Base-by-base conservation (phyloP, 768 basidiomycete species). In the Psilocybe sp. region DNA sequence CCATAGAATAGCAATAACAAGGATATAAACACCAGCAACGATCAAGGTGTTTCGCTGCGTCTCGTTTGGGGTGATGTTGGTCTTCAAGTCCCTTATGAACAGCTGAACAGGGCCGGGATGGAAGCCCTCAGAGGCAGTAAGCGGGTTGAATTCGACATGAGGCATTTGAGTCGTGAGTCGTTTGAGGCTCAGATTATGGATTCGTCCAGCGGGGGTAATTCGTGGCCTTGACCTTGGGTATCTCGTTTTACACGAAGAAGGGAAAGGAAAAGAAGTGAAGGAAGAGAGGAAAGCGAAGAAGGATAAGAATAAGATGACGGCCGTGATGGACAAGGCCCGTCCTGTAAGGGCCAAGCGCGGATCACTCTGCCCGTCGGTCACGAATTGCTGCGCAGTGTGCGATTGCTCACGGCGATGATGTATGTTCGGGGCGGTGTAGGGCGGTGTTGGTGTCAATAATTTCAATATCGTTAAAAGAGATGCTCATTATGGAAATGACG, bases 1-100 rank as follows among this genome's bases (percentile, higher is more conserved):
- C 90, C 91, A 93, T 54, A 93, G 68, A 46, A 93, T 82, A n/a
- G 73, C 86, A 64, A 92, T 93, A 3, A 68, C 77, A 18, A 92
- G 20, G 48, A 92, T 71, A 66, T 92, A 93, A 28, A 74, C 75
- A 9, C 81, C 89, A 6, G 89, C 91, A 28, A 91, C 85, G 47
- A 93, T 91, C 41, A 93, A 69, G 1, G 91, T 93, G 12, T 73
- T 82, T 55, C 74, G 72, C 63, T 92, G 90, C 7, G 90, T 92
- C 9, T 69, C 71, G 54, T 81, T 89, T 1, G 89, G 89, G 18
- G 80, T 80, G 33, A 92, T 52, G 47, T 59, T 63, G 3, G 67
- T 64, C 53, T 72, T 54, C 57, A 76, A 68, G 59, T 77, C 71
- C 47, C 77, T 65, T 15, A 68, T 46, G 50, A 62, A 67, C 47